A percentile compares a stretch with the other conserved stretches of the same genome.
phyloP scores from a whole-genome alignment of 768 basidiomycete genomes.

The Collybia mongolica region DNA sequence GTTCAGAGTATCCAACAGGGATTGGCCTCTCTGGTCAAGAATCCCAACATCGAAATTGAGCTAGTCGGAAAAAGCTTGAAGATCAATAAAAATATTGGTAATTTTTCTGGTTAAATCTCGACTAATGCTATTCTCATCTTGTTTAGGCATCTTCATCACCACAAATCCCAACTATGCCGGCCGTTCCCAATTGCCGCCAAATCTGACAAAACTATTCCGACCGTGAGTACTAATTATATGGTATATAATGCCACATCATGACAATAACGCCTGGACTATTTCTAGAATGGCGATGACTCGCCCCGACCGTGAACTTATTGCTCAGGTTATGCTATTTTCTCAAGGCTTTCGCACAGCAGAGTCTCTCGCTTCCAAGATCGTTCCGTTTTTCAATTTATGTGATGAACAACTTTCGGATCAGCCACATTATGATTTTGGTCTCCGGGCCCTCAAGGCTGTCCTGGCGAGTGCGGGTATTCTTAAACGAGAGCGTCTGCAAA shows the following conservation, averaged over 20 bases:
- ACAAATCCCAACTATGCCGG: constrained; percentile 99
- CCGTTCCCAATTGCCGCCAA: constrained; percentile 86
- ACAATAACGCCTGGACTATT: constrained; percentile 12
- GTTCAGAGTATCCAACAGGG: constrained; percentile 99
- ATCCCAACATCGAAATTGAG: constrained; percentile 90
- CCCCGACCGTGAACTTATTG: constrained; percentile 97
- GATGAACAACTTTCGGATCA: constrained; percentile 96
- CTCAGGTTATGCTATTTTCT: constrained; percentile 99
- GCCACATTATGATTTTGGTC: constrained; percentile 98
- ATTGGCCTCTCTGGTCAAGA: constrained; percentile 75
- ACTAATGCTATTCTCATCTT: constrained; percentile 4
- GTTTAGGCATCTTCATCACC: constrained; percentile 92
- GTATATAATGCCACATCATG: neutral
- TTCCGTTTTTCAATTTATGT: constrained; percentile 99
- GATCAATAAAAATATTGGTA: constrained; percentile 92
- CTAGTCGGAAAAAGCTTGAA: constrained; percentile 92
- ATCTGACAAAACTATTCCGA: constrained; percentile 89
- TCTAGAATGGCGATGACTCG: constrained; percentile 97
- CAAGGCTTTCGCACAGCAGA: constrained; percentile 99
- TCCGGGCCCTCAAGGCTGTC: constrained; percentile 96
- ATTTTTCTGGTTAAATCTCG: neutral
- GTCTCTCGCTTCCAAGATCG: constrained; percentile 95
- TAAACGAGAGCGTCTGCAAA: constrained; percentile 84
- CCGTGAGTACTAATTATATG: constrained; percentile 54
- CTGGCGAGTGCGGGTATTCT: constrained; percentile 96